phyloP scores from a whole-genome alignment of 805 yeast species.

The Nakazawaea wickerhamii region DNA sequence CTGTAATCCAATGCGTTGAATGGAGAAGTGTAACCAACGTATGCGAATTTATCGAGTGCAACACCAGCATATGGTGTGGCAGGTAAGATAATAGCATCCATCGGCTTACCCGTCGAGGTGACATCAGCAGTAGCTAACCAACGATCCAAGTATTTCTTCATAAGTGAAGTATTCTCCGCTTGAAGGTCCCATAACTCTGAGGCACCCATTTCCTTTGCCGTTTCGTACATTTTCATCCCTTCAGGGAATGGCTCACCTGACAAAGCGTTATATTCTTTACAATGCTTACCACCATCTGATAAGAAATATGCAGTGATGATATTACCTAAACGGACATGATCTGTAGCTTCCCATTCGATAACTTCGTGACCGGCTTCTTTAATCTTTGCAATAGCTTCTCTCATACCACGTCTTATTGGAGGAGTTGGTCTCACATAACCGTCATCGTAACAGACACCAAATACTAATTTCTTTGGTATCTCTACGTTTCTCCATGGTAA shows the following conservation, averaged over 20 bases:
- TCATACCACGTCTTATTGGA: conserved; percentile 42
- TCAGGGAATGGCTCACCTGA: conserved; percentile 43
- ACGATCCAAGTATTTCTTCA: conserved; percentile 33
- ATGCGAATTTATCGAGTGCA: conserved; percentile 26
- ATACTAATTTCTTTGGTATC: conserved; percentile 31
- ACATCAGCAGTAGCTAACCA: conserved; percentile 33
- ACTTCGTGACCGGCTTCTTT: conserved; percentile 44
- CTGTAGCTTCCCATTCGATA: conserved; percentile 41
- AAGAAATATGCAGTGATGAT: conserved; percentile 32
- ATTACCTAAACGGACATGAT: conserved; percentile 29
- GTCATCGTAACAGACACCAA: conserved; percentile 39
- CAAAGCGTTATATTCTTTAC: conserved; percentile 27
- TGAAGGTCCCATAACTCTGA: conserved; percentile 39
- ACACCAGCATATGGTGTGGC: conserved; percentile 41
- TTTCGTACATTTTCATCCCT: conserved; percentile 33
- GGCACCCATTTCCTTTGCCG: conserved; percentile 30
- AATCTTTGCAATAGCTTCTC: conserved; percentile 25
- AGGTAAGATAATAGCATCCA: conserved; percentile 46
- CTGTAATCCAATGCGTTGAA: conserved; percentile 45
- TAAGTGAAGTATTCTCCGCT: conserved; percentile 31
- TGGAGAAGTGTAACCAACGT: conserved; percentile 45
- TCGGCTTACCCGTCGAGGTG: conserved; percentile 34
- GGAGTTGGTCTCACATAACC: conserved; percentile 43
- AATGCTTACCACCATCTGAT: conserved; percentile 41
- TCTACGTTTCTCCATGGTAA: conserved; percentile 37